Evolutionary conservation across 2,329 filamentous ascomycete species (phyloP).

Genomic region (Parasarocladium wereldwijsianum): DNA sequence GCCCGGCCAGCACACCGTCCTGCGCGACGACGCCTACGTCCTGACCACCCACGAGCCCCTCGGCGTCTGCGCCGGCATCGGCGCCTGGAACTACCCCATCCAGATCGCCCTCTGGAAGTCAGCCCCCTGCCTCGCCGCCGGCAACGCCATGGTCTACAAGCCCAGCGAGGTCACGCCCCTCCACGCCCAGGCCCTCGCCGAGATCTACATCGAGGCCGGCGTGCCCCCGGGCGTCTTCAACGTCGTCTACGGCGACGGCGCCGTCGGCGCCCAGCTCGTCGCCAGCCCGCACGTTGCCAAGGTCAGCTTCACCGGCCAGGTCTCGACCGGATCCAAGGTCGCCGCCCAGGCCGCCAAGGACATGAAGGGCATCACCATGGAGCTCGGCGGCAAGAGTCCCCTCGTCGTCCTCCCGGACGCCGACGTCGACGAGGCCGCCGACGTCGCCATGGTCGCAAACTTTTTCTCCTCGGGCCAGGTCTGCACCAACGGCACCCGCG

Average conservation of each 20-base stretch:
- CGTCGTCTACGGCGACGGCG: conserved; percentile 66
- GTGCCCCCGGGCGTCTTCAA: conserved; percentile 76
- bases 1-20: conserved; percentile 63
- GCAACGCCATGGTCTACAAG: conserved; percentile 86
- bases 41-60: conserved; percentile 72
- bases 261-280: conserved; percentile 62
- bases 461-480: conserved; percentile 87
- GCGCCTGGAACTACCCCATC: conserved; percentile 86
- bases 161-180: conserved; percentile 76
- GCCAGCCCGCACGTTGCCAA: conserved; percentile 62
- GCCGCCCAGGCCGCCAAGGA: conserved; percentile 57
- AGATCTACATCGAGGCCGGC: conserved; percentile 66
- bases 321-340: conserved; percentile 70
- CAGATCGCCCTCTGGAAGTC: conserved; percentile 88
- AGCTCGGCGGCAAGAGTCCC: conserved; percentile 78
- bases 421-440: conserved; percentile 64
- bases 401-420: conserved; percentile 69
- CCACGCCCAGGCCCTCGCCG: conserved; percentile 62
- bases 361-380: conserved; percentile 90
- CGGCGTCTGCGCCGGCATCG: conserved; percentile 75
- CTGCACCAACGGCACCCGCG: conserved; percentile 82
- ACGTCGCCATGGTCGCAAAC: conserved; percentile 86
- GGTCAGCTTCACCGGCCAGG: conserved; percentile 82
- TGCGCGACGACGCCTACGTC: conserved; percentile 65
- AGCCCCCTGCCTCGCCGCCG: conserved; percentile 69